Conservation (phyloP, 768 basidiomycete species). For the Lactifluus rugatus region DNA sequence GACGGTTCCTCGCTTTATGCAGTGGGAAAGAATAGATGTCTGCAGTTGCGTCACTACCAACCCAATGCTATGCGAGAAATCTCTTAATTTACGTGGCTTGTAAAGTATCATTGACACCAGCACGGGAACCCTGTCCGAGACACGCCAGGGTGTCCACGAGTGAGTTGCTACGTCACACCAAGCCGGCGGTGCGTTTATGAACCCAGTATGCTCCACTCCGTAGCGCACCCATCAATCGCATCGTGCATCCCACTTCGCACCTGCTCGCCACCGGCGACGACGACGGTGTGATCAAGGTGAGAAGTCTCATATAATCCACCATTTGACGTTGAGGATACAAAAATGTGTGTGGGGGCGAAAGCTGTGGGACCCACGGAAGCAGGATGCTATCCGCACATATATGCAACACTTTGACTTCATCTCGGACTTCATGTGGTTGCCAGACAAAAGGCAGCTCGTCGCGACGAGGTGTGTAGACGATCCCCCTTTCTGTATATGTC, state of each 20-base stretch:
- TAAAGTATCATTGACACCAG: slow-evolving; percentile 57
- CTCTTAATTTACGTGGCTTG: neutral
- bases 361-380: slow-evolving; percentile 85
- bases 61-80: neutral
- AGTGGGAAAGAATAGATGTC: slow-evolving; percentile 70
- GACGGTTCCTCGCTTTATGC: slow-evolving; percentile 65
- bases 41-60: slow-evolving; percentile 57
- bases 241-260: slow-evolving; percentile 60
- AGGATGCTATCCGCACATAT: slow-evolving; percentile 54
- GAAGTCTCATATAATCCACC: neutral
- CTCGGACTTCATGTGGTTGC: slow-evolving; percentile 81
- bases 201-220: slow-evolving; percentile 6
- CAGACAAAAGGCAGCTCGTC: slow-evolving; percentile 62
- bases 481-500: neutral
- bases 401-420: slow-evolving; percentile 92
- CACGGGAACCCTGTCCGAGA: slow-evolving; percentile 43
- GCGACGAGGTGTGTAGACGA: slow-evolving; percentile 64
- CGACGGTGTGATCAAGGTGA: slow-evolving; percentile 85
- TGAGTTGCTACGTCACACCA: slow-evolving; percentile 30
- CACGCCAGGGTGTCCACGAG: slow-evolving; percentile 54
- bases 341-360: slow-evolving; percentile 26
- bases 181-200: slow-evolving; percentile 16
- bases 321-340: neutral
- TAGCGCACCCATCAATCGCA: slow-evolving; percentile 80
- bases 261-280: slow-evolving; percentile 84